Evolutionary conservation across 768 basidiomycete species (phyloP).

Genomic region (Podaxis sp.): DNA sequence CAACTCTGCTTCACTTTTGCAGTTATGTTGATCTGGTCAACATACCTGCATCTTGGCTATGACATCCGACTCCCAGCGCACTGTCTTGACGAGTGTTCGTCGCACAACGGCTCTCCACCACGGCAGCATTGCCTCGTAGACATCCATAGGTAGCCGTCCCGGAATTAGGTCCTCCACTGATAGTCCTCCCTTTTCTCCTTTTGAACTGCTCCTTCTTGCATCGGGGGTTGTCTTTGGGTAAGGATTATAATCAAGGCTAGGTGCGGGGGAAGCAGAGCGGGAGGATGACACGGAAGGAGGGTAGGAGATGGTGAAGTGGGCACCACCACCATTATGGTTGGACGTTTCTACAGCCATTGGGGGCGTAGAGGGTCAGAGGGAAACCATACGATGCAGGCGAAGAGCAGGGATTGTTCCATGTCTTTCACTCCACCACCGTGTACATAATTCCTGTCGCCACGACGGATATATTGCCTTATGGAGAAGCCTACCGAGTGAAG

Average conservation of each 20-base stretch:
- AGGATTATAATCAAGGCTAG: slow-evolving; percentile 18
- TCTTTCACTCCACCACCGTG: background rate
- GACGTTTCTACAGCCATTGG: background rate
- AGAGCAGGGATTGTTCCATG: background rate
- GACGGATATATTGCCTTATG: slow-evolving; percentile 1
- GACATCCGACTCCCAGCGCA: slow-evolving; percentile 57
- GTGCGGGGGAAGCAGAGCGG: slow-evolving; percentile 30
- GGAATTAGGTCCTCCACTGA: slow-evolving; percentile 22
- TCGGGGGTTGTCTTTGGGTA: slow-evolving; percentile 8
- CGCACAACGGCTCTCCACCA: slow-evolving; percentile 67
- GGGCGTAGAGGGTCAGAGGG: background rate
- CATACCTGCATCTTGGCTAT: slow-evolving; percentile 70
- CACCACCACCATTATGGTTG: background rate
- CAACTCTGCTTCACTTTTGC: background rate
- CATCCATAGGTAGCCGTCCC: slow-evolving; percentile 39
- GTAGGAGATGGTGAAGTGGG: slow-evolving; percentile 28
- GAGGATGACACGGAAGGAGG: slow-evolving; percentile 33
- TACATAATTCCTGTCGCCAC: background rate
- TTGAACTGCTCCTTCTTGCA: slow-evolving; percentile 12
- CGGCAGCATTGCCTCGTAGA: slow-evolving; percentile 63
- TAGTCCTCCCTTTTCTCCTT: slow-evolving; percentile 10
- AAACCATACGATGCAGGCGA: background rate
- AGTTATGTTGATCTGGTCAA: background rate
- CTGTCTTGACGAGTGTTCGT: slow-evolving; percentile 45
- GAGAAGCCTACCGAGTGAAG: background rate